phyloP scores from a whole-genome alignment of 306 rosid species.

The Psophocarpus tetragonolobus region DNA sequence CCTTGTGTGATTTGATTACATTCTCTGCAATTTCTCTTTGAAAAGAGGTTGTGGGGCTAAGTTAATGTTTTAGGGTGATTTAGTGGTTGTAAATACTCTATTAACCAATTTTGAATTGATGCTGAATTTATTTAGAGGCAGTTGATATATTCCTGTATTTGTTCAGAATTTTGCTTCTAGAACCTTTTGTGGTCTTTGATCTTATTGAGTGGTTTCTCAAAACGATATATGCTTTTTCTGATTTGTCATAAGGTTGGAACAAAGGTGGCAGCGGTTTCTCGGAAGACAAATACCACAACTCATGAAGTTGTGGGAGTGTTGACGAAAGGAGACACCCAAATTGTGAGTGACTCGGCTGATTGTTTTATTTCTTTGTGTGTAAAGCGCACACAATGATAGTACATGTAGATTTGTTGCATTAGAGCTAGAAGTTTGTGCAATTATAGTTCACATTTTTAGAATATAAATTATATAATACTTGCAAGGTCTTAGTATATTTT shows the following conservation, averaged over 20 bases:
- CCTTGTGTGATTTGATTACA: background rate
- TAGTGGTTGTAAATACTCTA: background rate
- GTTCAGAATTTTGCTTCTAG: constrained; percentile 22
- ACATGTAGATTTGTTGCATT: background rate
- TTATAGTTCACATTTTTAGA: constrained; percentile 9
- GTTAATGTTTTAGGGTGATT: background rate
- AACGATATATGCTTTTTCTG: background rate
- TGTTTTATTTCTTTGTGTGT: background rate
- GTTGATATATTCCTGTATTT: background rate
- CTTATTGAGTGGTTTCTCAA: background rate
- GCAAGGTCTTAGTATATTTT: background rate
- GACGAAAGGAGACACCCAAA: constrained; percentile 87
- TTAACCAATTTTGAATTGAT: background rate
- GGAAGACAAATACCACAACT: constrained; percentile 96
- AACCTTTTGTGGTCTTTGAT: background rate
- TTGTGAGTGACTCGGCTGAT: constrained; percentile 57
- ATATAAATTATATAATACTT: background rate
- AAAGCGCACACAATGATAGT: background rate
- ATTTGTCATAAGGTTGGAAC: constrained; percentile 78
- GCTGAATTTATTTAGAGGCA: background rate
- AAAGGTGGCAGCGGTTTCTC: constrained; percentile 95
- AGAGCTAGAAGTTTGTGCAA: background rate
- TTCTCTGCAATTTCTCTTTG: background rate
- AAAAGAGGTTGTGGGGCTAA: background rate
- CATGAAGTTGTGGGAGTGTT: constrained; percentile 91